These are phyloP conservation scores for Juglanconis juglandina DNA, from an alignment of 2,329 filamentous ascomycete species.

Conservation along the genomic window DNA sequence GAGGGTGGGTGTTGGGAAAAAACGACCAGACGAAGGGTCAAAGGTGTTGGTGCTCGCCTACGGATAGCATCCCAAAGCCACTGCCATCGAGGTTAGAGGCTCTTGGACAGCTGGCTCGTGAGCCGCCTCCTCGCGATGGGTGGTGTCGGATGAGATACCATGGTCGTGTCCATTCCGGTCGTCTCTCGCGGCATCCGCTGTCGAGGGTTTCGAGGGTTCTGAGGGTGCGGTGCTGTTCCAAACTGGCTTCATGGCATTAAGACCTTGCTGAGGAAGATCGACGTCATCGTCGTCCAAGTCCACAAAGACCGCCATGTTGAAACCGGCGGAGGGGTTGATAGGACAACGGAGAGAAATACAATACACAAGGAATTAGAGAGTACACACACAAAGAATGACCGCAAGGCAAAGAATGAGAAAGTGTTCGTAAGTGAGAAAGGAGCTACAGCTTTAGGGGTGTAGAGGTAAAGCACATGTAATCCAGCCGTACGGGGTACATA, in stretches of 20 bases:
- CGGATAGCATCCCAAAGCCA: constrained; percentile 66
- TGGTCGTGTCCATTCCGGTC: not conserved
- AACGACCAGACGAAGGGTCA: constrained; percentile 16
- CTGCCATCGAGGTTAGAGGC: constrained; percentile 56
- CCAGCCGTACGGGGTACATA: not conserved
- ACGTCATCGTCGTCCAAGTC: constrained; percentile 30
- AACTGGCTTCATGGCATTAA: constrained; percentile 23
- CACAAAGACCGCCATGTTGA: constrained; percentile 32
- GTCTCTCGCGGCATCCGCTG: not conserved
- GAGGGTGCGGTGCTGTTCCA: constrained; percentile 23
- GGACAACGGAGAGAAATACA: not conserved
- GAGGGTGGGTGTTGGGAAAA: constrained; percentile 22
- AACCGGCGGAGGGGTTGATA: not conserved
- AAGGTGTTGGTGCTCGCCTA: constrained; percentile 44
- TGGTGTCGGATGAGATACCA: constrained; percentile 1
- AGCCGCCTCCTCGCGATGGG: constrained; percentile 21
- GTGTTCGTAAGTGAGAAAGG: not conserved
- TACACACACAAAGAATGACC: not conserved
- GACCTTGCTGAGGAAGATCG: constrained; percentile 24
- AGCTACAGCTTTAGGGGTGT: not conserved
- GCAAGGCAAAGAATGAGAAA: not conserved
- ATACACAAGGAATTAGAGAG: not conserved
- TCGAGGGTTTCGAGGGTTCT: constrained; percentile 4
- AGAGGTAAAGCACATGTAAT: too few species aligned
- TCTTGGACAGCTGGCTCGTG: constrained; percentile 27